Base-by-base conservation (phyloP, 2,329 filamentous ascomycete species). In the Macroventuria anomochaeta region DNA sequence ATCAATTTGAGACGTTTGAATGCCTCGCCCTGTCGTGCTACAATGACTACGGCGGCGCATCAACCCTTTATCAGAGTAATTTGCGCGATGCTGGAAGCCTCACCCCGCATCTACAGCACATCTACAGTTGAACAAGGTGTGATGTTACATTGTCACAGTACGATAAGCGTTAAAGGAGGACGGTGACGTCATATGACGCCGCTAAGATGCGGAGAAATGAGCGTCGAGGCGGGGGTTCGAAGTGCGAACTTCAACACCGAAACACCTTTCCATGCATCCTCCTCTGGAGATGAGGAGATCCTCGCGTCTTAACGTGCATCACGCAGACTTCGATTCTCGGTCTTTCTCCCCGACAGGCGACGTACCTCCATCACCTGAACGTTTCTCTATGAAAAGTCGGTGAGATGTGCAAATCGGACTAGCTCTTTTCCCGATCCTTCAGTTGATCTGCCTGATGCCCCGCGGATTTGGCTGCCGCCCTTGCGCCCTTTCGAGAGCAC, bases 101-200 rank as follows among this genome's bases (percentile, higher is more conserved):
- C 26, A 31, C 50, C 50, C 52, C 46, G 23, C 40, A 33, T 36
- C 32, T 49, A 13, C 29, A 55, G 28, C 17, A 25, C 20, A 13
- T 13, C 18, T 34, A 47, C 18, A 25, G 7, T 37, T 11, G 8
- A 23, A 39, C 40, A 34, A 52, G 17, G 20, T 38, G 20, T 15
- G 26, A 51, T 18, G 43, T 42, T 49, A 55, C 54, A 51, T 56
- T 58, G 26, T 48, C 13, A 31, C 26, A 18, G 37, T 28, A 29
- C 21, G 33, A 48, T 37, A 12, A 44, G 26, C 38, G 15, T 32
- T 20, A 13, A 2, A 11, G 33, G 11, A 12, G 13, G 12, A n/a
- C 42, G 5, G 31, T 53, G 49, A 53, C 49, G 49, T 53, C 49
- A 53, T 36, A 5, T 34, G 21, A 15, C 41, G 6, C 25, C 17